Percentiles rank a stretch among this genome's conserved stretches.
phyloP scores from a whole-genome alignment of 192 early-diverging fungal genomes.

The Coemansia sp. region DNA sequence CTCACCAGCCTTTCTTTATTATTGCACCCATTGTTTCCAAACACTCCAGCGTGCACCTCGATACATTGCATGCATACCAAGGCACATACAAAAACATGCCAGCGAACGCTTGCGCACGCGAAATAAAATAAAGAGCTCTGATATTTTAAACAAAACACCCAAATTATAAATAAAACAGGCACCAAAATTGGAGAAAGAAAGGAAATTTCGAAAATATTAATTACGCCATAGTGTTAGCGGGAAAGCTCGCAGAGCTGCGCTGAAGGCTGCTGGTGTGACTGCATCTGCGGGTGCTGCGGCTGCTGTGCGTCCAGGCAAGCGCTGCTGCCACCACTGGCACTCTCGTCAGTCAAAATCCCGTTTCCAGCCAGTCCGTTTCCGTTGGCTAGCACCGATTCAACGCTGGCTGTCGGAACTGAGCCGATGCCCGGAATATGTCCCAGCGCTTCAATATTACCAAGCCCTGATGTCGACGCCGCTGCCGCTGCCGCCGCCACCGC shows the following conservation, averaged over 20 bases:
- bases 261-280: conserved; percentile 43
- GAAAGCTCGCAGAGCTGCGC: conserved; percentile 55
- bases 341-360: conserved; percentile 13
- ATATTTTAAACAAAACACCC: conserved; percentile 8
- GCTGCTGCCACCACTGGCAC: conserved; percentile 18
- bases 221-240: conserved; percentile 9
- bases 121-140: conserved; percentile 4
- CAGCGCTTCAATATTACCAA: conserved; percentile 25
- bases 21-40: conserved; percentile 1
- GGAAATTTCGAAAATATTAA: conserved; percentile 6
- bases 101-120: not conserved
- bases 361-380: conserved; percentile 16
- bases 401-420: conserved; percentile 8
- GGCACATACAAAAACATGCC: no score
- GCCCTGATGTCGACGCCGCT: conserved; percentile 33
- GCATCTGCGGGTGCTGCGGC: conserved; percentile 30
- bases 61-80: not conserved
- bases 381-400: conserved; percentile 24
- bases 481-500: conserved; percentile 35
- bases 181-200: conserved; percentile 9
- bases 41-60: not conserved
- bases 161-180: conserved; percentile 12
- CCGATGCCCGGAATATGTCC: conserved; percentile 32
- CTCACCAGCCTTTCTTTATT: not conserved
- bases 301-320: conserved; percentile 34